A percentile compares a stretch with the other conserved stretches of the same genome.
phyloP scores from a whole-genome alignment of 2,329 filamentous ascomycete species.

The Trichoderma oligosporum region DNA sequence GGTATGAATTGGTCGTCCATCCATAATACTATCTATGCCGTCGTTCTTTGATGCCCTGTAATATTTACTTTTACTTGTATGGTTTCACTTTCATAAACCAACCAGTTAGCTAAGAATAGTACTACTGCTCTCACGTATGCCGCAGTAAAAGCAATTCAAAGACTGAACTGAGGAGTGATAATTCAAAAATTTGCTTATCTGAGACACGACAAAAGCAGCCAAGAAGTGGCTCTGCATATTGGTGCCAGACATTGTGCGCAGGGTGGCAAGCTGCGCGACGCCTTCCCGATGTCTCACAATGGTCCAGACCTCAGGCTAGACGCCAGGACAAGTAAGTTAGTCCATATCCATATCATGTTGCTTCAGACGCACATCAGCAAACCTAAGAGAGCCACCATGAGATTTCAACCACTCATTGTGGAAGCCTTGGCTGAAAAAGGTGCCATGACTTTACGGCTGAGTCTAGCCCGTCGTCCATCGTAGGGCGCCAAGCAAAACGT shows the following conservation, averaged over 20 bases:
- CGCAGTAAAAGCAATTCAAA: background rate
- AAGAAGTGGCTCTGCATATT: constrained; percentile 18
- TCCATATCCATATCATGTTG: too few species aligned
- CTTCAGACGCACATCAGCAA: background rate
- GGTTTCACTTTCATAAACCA: constrained; percentile 16
- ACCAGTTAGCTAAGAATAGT: too few species aligned
- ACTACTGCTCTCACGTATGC: background rate
- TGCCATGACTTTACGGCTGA: constrained; percentile 8
- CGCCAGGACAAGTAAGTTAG: constrained; percentile 4
- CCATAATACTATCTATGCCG: background rate
- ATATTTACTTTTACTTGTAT: constrained; percentile 2
- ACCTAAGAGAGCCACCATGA: background rate
- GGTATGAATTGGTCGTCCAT: constrained; percentile 2
- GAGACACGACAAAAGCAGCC: constrained; percentile 16
- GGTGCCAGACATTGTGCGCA: constrained; percentile 13
- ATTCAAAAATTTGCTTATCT: constrained; percentile 5
- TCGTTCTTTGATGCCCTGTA: background rate
- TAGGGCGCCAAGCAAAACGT: constrained; percentile 16
- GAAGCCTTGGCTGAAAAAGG: background rate
- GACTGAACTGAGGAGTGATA: background rate
- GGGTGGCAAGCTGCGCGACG: constrained; percentile 18
- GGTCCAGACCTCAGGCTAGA: constrained; percentile 5
- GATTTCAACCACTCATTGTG: background rate
- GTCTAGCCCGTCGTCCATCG: background rate
- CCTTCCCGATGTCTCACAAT: constrained; percentile 12